Conservation (phyloP, 2,329 filamentous ascomycete genomes). For the Trichoderma atrobrunneum region DNA sequence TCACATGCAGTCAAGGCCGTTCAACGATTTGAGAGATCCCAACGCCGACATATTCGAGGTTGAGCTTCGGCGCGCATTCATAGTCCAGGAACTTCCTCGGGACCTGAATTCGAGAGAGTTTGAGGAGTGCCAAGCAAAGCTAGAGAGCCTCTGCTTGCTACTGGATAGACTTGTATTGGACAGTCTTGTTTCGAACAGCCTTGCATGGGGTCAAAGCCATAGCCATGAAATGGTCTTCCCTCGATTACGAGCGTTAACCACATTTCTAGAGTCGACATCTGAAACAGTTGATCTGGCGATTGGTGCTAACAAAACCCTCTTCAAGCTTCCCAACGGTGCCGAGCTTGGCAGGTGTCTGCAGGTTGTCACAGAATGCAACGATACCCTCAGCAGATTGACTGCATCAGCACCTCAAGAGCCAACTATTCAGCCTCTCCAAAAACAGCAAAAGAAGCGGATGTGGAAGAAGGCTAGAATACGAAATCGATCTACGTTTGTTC, state of each 20-base stretch:
- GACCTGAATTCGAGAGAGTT: not conserved
- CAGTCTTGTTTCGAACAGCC: not conserved
- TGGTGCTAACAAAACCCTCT: not conserved
- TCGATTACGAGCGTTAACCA: not conserved
- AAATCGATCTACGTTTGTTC: not conserved
- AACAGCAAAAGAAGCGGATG: not conserved
- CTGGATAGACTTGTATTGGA: not conserved
- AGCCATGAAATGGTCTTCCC: too few relatives aligned
- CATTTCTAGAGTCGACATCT: not conserved
- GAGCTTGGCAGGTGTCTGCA: not conserved
- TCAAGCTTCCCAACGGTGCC: not conserved
- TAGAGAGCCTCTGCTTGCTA: not conserved
- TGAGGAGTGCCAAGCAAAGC: not conserved
- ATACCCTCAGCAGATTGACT: not conserved
- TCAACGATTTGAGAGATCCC: not conserved
- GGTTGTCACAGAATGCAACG: not conserved
- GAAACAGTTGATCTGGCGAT: not conserved
- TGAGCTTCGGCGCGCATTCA: conserved; percentile 1
- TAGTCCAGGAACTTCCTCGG: not conserved
- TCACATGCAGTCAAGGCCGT: not conserved
- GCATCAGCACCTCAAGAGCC: not conserved
- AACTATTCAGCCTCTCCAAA: not conserved
- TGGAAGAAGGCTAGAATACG: conserved; percentile 18
- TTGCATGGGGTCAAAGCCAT: not conserved
- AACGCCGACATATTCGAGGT: not conserved